A percentile compares a stretch with the other conserved stretches of the same genome.
Conservation (phyloP, 2,329 filamentous ascomycete genomes). For the Geoglossum cookeanum region DNA sequence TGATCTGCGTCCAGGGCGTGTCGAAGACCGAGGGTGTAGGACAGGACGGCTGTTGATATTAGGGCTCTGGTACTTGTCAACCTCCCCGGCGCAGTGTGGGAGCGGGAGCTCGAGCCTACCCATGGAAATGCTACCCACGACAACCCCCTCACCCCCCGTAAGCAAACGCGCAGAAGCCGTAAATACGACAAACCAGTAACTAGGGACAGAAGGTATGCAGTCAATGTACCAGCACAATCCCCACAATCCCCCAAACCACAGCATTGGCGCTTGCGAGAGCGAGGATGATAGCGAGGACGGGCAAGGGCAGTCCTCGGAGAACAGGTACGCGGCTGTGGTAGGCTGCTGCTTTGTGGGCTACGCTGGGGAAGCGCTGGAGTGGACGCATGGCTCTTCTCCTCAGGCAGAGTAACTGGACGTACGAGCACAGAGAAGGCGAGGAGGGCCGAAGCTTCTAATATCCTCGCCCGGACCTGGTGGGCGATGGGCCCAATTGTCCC, state of each 20-base stretch:
- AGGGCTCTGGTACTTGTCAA: slow-evolving; percentile 28
- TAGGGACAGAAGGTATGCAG: not conserved
- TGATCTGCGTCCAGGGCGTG: slow-evolving; percentile 98
- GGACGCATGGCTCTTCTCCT: no score
- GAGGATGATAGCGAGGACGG: slow-evolving; percentile 36
- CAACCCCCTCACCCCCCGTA: no score
- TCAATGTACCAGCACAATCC: slow-evolving; percentile 36
- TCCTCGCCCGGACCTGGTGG: no score
- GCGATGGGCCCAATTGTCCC: no score
- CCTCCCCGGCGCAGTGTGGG: no score
- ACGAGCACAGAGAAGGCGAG: no score
- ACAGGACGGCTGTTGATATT: slow-evolving; percentile 61
- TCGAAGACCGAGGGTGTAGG: slow-evolving; percentile 74
- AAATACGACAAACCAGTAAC: not conserved
- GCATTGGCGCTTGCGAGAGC: slow-evolving; percentile 34
- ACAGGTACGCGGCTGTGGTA: slow-evolving; percentile 35
- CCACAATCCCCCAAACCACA: slow-evolving; percentile 37
- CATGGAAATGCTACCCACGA: not conserved
- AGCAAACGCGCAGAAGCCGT: no score
- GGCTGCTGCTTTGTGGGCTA: slow-evolving; percentile 23
- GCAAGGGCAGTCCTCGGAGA: slow-evolving; percentile 34
- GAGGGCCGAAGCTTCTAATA: no score
- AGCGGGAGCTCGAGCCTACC: no score
- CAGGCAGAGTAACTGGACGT: no score
- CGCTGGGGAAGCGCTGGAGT: no score